phyloP scores from a whole-genome alignment of 2,329 filamentous ascomycete genomes.

The Aspergillus hiratsukae region DNA sequence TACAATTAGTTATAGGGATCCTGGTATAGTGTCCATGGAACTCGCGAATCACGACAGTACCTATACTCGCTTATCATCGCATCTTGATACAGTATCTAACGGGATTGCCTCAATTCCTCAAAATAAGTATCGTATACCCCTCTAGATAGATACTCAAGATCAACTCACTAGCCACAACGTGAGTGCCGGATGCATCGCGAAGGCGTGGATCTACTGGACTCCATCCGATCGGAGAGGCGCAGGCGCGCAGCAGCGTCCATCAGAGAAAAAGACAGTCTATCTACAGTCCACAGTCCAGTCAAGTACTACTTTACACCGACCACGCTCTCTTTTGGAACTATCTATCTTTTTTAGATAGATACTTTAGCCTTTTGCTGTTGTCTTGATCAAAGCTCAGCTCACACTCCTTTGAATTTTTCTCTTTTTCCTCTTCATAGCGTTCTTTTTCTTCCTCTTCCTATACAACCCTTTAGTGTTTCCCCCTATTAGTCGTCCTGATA shows the following conservation, averaged over 20 bases:
- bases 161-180: neutral
- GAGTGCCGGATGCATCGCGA: neutral
- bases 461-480: conserved; percentile 14
- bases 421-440: conserved; percentile 2
- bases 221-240: neutral
- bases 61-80: neutral
- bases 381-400: neutral
- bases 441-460: conserved; percentile 5
- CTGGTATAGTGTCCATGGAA: neutral
- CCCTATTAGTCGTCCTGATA: conserved; percentile 10
- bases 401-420: neutral
- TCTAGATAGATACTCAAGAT: neutral
- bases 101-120: too few species aligned
- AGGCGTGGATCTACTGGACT: neutral
- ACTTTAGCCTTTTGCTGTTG: neutral
- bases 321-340: neutral
- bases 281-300: neutral
- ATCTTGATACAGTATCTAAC: neutral
- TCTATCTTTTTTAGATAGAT: neutral
- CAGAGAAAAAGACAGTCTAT: neutral
- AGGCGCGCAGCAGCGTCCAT: neutral
- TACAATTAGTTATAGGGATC: neutral
- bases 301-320: neutral
- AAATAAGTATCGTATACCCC: too few species aligned
- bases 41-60: neutral